A percentile compares a stretch with the other conserved stretches of the same genome.
Conservation (phyloP, 1,284 basidiomycete genomes). For the Amylostereum areolatum region DNA sequence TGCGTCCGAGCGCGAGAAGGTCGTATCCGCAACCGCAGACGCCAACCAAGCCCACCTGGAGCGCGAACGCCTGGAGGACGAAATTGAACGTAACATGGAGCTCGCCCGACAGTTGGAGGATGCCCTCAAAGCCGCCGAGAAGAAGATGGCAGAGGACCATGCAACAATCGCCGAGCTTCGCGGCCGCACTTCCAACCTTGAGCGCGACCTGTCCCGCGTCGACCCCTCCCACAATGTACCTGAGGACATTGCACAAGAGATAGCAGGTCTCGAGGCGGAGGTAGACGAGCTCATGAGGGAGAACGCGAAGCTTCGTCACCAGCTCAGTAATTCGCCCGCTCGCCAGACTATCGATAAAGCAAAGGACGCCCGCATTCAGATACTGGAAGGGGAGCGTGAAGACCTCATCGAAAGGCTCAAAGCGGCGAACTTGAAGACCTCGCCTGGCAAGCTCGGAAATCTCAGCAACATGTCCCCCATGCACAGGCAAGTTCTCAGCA, state of each 20-base stretch:
- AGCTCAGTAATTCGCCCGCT: constrained; percentile 70
- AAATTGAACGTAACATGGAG: constrained; percentile 44
- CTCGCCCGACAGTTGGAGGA: constrained; percentile 62
- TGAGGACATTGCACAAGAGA: constrained; percentile 48
- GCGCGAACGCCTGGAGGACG: constrained; percentile 34
- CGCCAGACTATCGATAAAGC: constrained; percentile 68
- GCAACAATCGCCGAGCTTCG: constrained; percentile 47
- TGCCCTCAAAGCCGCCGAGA: constrained; percentile 64
- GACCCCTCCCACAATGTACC: constrained; percentile 26
- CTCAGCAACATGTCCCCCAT: constrained; percentile 61
- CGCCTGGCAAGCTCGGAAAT: constrained; percentile 50
- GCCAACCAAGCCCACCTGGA: constrained; percentile 39
- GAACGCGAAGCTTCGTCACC: constrained; percentile 65
- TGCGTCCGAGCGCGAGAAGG: constrained; percentile 35
- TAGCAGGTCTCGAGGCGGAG: constrained; percentile 63
- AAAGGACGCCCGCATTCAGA: constrained; percentile 65
- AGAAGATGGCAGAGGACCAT: constrained; percentile 57
- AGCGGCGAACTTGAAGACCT: constrained; percentile 38
- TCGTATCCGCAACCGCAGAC: constrained; percentile 37
- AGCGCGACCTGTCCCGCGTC: constrained; percentile 43
- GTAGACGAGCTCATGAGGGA: constrained; percentile 78
- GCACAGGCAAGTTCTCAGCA: constrained; percentile 60
- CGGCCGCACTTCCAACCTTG: constrained; percentile 45
- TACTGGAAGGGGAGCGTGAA: constrained; percentile 70
- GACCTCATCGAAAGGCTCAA: constrained; percentile 66